Evolutionary conservation across 768 basidiomycete species (phyloP).

Genomic region (Lactifluus volemus): DNA sequence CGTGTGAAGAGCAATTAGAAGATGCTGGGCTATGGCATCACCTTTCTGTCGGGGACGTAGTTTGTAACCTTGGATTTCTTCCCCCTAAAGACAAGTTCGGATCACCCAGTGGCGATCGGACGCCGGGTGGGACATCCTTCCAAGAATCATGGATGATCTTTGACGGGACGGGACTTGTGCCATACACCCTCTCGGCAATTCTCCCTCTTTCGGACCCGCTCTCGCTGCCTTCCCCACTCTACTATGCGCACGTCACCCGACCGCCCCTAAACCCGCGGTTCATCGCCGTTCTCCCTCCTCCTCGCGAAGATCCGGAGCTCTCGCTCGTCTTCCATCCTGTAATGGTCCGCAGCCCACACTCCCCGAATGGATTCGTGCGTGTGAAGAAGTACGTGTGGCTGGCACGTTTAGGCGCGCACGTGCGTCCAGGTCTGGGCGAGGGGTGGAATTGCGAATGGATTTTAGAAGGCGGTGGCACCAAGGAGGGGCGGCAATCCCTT

Average conservation of each 20-base stretch:
- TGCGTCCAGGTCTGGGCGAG: constrained; percentile 40
- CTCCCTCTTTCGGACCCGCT: constrained; percentile 50
- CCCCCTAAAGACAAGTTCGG: constrained; percentile 31
- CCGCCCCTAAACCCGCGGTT: constrained; percentile 25
- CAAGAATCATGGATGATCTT: constrained; percentile 64
- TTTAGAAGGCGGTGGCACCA: constrained; percentile 70
- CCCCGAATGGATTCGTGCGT: constrained; percentile 48
- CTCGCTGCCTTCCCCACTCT: constrained; percentile 64
- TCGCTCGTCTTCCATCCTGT: constrained; percentile 38
- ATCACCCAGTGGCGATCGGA: constrained; percentile 13
- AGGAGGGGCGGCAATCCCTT: constrained; percentile 49
- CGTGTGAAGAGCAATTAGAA: constrained; percentile 64
- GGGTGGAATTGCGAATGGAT: constrained; percentile 75
- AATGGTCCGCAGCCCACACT: constrained; percentile 50
- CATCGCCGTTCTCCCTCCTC: constrained; percentile 27
- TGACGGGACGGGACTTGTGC: constrained; percentile 52
- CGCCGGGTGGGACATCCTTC: constrained; percentile 16
- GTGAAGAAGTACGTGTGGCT: constrained; percentile 63
- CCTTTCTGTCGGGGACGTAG: constrained; percentile 67
- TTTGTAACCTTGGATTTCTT: constrained; percentile 76
- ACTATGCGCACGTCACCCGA: constrained; percentile 61
- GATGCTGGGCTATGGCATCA: constrained; percentile 61
- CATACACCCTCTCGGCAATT: constrained; percentile 48
- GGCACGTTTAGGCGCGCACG: constrained; percentile 34
- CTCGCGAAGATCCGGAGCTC: constrained; percentile 30